Percentiles rank a stretch among this genome's conserved stretches.
Conservation (phyloP, 352 stramenopile species). For the Globisporangium radiosum region DNA sequence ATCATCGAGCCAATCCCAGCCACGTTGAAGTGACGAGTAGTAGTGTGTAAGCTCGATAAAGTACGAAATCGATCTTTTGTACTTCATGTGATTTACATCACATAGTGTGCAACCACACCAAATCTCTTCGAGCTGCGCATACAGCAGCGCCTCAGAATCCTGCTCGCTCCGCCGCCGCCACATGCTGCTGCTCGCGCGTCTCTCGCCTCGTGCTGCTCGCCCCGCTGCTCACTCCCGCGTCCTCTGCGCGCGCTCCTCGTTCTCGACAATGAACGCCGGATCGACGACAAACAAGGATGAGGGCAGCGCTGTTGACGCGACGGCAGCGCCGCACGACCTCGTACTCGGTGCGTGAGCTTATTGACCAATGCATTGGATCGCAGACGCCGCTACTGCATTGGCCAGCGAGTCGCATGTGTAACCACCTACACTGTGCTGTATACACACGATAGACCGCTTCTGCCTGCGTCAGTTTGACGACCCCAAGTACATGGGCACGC, state of each 20-base stretch:
- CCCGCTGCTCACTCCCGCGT: not conserved
- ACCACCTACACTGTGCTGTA: too few relatives aligned
- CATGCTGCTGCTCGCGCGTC: constrained; percentile 50
- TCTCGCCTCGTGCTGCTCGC: constrained; percentile 16
- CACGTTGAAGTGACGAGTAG: not conserved
- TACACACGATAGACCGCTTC: constrained; percentile 46
- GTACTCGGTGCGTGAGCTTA: constrained; percentile 36
- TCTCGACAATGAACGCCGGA: constrained; percentile 31
- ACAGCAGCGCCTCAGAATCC: too few relatives aligned
- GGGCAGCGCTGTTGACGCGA: constrained; percentile 11
- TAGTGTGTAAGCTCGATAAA: not conserved
- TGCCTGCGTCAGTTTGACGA: constrained; percentile 83
- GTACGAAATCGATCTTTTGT: not conserved
- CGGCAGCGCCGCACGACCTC: constrained; percentile 34
- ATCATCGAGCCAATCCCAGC: not conserved
- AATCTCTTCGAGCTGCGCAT: not conserved
- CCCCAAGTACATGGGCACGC: constrained; percentile 62
- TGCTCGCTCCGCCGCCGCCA: not conserved
- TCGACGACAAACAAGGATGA: constrained; percentile 25
- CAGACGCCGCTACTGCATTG: not conserved
- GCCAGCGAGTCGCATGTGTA: not conserved
- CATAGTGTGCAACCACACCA: not conserved
- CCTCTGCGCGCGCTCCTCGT: constrained; percentile 14
- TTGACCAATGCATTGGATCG: not conserved
- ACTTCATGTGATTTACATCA: not conserved